Evolutionary conservation across 2,329 filamentous ascomycete genomes (phyloP), one percentile per base, ranked within the genome.

Genomic region (Claviceps sp.): DNA sequence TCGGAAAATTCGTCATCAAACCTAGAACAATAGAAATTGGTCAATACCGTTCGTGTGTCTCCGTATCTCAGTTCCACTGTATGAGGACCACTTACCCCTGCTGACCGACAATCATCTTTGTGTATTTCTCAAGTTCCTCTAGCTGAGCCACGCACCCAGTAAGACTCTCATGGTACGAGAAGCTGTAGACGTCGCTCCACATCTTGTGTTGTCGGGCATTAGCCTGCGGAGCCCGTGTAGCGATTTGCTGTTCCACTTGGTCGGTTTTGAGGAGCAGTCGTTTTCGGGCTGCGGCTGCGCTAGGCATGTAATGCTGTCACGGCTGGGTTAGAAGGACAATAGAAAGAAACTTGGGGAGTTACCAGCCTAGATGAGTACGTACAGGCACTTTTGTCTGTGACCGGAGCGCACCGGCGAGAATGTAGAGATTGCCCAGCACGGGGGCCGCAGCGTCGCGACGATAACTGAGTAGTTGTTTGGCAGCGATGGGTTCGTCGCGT

Each of bases 141-240:
- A 81, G 60, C 56, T 81, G 73, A 48, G 72, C 70, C 5, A 78
- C 72, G 61, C 79, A 78, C 3, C 73, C 72, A 6, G 74, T 77
- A 47, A 77, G 63, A 54, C 72, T 76, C 57, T 77, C 72, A 52
- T 72, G 74, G 58, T 77, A 77, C 1, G 71, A 73, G 61, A 74
- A 77, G 52, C 72, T 74, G 59, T 81, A 79, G 52, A 81, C 76
- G 58, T 79, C 74, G 37, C 71, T 71, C 75, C 77, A 79, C 53
- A 74, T 73, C 57, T 69, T 70, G 48, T 68, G 66, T 8, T 62
- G 61, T 48, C 62, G 63, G 40, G 66, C 59, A 37, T 61, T 58
- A 26, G 50, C 55, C 2, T 55, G 54, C 36, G 57, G 57, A 4
- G 54, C 53, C 11, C 51, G 55, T 43, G 59, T 55, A 2, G 55